Evolutionary conservation across 2,329 filamentous ascomycete species (phyloP), one percentile per base, ranked within the genome.

Genomic region (Calonectria crousiana): DNA sequence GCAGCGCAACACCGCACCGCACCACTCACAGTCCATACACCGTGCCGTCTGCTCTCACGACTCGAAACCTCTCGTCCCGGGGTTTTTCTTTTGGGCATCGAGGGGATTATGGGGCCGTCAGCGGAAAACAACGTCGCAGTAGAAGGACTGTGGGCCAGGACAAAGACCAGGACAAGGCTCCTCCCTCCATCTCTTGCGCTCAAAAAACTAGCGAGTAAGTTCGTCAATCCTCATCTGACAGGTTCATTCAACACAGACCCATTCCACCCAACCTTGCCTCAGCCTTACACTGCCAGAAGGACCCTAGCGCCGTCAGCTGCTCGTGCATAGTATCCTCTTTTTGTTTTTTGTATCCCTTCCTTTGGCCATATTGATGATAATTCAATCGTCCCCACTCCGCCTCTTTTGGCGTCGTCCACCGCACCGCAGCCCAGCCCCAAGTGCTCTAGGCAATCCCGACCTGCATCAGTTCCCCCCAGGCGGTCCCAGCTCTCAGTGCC

Each of bases 251-350:
- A 56, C 66, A 26, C 58, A 56, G 36, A 49, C 52, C 67, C 67
- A 69, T 38, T 44, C 62, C 32, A 28, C 34, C 62, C 74, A 64
- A 74, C 77, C 69, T 78, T 75, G 58, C 72, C 77, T 79, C 77
- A 79, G 77, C 77, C 77, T 79, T 79, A 79, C 76, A 75, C 71
- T 77, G 73, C 76, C 73, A 71, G 65, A 79, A 75, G 72, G 51
- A 73, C 56, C 56, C 67, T 79, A 78, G 77, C 76, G 77, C 74
- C 73, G 76, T 79, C 77, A 79, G 77, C 77, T 78, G 72, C 56
- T 30, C 56, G 56, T 60, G 34, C 34, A 23, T 23, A 16, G 14
- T 36, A 26, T 60, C 23, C 23, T 60, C 23, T 38, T 60, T 38
- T 60, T 60, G n/a, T 56, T 56, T 56, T 56, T 56, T 56, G 69